phyloP scores from a whole-genome alignment of 2,329 filamentous ascomycete genomes.

The Ophiocordyceps sinensis region DNA sequence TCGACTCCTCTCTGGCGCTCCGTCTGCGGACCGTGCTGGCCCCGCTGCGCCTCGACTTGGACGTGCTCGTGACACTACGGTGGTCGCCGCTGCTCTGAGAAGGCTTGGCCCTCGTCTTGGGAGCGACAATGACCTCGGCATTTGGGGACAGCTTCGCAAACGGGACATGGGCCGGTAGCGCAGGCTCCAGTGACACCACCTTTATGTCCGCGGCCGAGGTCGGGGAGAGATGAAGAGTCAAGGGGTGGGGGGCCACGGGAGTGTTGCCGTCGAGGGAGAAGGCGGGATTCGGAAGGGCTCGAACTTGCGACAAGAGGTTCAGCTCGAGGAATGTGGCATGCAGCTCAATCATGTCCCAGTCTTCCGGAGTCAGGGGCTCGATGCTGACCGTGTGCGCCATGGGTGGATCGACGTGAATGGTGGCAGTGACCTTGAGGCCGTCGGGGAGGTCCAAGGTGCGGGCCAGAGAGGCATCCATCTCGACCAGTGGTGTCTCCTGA shows the following conservation, averaged over 20 bases:
- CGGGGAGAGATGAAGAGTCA: slow-evolving; percentile 86
- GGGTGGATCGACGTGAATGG: slow-evolving; percentile 78
- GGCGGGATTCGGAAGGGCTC: slow-evolving; percentile 77
- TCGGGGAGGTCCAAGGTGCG: slow-evolving; percentile 62
- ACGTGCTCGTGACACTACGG: slow-evolving; percentile 65
- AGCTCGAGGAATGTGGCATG: slow-evolving; percentile 92
- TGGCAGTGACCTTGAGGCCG: slow-evolving; percentile 60
- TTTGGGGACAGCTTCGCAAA: slow-evolving; percentile 92
- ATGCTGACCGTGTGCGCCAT: slow-evolving; percentile 91
- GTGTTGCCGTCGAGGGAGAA: slow-evolving; percentile 38
- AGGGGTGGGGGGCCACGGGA: slow-evolving; percentile 50
- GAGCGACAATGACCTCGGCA: slow-evolving; percentile 92
- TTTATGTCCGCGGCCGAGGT: slow-evolving; percentile 90
- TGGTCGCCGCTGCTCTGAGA: slow-evolving; percentile 55
- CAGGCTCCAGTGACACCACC: slow-evolving; percentile 69
- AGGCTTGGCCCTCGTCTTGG: slow-evolving; percentile 67
- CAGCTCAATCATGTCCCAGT: slow-evolving; percentile 98
- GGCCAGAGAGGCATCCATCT: slow-evolving; percentile 78
- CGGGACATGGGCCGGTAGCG: slow-evolving; percentile 48
- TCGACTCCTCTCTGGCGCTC: slow-evolving; percentile 47
- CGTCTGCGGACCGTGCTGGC: slow-evolving; percentile 52
- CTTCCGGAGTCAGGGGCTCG: slow-evolving; percentile 83
- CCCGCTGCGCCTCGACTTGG: slow-evolving; percentile 65
- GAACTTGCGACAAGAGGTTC: slow-evolving; percentile 84
- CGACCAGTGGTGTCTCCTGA: slow-evolving; percentile 63